These are phyloP conservation scores for Trametes elegans DNA, from an alignment of 768 basidiomycete genomes.

Conservation along the genomic window DNA sequence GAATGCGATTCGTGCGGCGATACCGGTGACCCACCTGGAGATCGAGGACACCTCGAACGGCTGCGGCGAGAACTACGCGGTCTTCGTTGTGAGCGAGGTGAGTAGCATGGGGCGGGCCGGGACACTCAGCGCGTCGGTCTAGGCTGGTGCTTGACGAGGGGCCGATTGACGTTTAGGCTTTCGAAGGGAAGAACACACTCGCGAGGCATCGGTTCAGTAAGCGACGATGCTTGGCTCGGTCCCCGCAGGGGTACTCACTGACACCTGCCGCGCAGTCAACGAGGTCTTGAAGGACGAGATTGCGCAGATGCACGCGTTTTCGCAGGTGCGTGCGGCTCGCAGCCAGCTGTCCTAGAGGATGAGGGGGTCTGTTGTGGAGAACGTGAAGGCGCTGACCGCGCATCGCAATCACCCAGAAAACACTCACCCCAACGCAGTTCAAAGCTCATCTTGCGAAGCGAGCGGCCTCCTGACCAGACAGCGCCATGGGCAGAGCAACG, in stretches of 20 bases:
- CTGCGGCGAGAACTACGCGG: conserved; percentile 75
- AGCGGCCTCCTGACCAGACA: not conserved
- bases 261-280: conserved; percentile 52
- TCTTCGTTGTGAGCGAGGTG: conserved; percentile 77
- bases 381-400: conserved; percentile 25
- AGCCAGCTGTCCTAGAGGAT: not conserved
- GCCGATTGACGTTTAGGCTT: too few species aligned
- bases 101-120: too few species aligned
- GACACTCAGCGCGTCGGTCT: too few species aligned
- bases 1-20: conserved; percentile 56
- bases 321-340: conserved; percentile 59
- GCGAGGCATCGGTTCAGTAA: conserved; percentile 68
- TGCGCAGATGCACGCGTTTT: conserved; percentile 82
- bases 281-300: conserved; percentile 73
- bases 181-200: conserved; percentile 81
- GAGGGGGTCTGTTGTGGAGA: not conserved
- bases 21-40: conserved; percentile 65
- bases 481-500: not conserved
- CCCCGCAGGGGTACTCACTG: not conserved
- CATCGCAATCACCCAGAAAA: conserved; percentile 82
- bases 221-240: conserved; percentile 18
- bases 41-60: conserved; percentile 78
- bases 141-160: too few species aligned
- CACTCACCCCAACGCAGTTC: conserved; percentile 69
- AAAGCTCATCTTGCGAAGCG: conserved; percentile 43